Base-by-base conservation (phyloP, 2,329 filamentous ascomycete genomes). In the Neophaeococcomyces mojaviensis region DNA sequence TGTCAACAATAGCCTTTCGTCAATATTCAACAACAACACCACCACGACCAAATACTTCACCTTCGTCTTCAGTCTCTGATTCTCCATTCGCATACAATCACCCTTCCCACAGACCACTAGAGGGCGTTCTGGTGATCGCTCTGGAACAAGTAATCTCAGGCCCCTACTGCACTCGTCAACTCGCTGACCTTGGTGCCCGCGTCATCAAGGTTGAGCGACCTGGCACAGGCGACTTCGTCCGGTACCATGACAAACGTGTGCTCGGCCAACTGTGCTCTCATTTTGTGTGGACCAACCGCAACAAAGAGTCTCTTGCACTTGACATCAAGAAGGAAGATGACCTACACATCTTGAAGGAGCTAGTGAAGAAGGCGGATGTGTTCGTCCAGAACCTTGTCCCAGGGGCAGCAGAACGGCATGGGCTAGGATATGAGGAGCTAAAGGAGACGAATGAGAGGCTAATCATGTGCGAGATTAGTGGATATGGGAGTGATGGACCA, bases 201-300 rank as follows among this genome's bases (percentile, higher is more conserved):
- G 72, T 77, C 16, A 77, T 77, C 58, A 77, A 77, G 56, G 59
- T 77, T 16, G 74, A 77, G 52, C 68, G 74, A 1, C 74, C 72
- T 0, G 65, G 60, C 0, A 67, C 67, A 0, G 74, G 74, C 1
- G 74, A 77, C 53, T 77, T 77, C 54, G 73, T 74, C 0, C 68
- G 73, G 1, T 59, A 66, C 10, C 76, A 76, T 50, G 74, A 77
- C 54, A 66, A 59, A 0, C 67, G 73, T 7, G 72, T 76, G 2
- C 64, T 68, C 6, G 73, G 73, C 0, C 45, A 51, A 36, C 59
- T 74, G 12, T 62, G 71, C 0, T 77, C 74, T 0, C 73, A 77
- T 53, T 77, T 77, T 47, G 65, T 77, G n/a, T 77, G 74, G 73
- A 64, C 69, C 0, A 77, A 76, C 49, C 66, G 74, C 18, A 73